Evolutionary conservation across 2,329 filamentous ascomycete species (phyloP).

Genomic region (Botrytis fabae): DNA sequence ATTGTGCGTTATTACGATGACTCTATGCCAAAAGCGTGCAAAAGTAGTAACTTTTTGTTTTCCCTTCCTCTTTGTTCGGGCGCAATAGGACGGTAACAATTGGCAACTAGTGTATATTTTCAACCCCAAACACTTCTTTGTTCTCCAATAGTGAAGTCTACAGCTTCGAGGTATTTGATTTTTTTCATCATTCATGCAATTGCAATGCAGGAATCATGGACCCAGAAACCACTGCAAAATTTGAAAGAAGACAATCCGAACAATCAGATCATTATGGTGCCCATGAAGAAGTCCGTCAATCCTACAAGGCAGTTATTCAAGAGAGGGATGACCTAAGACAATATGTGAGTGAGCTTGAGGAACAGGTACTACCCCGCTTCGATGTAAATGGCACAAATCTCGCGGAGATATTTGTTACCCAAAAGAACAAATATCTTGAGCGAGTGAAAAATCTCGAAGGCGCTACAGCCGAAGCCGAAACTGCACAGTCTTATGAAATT

Average conservation of each 20-base stretch:
- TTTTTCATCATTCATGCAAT: background rate
- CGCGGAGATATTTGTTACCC: background rate
- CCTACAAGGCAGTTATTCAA: background rate
- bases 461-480: background rate
- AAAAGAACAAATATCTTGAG: conserved; percentile 13
- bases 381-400: conserved; percentile 12
- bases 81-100: background rate
- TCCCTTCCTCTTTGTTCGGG: background rate
- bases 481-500: background rate
- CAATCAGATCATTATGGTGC: background rate
- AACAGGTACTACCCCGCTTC: background rate
- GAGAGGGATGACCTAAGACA: conserved; percentile 15
- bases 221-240: background rate
- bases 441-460: background rate
- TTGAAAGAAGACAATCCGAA: background rate
- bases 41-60: conserved; percentile 1
- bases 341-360: conserved; percentile 7
- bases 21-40: conserved; percentile 8
- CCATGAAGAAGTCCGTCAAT: background rate
- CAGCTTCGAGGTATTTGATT: background rate
- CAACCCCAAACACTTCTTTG: background rate
- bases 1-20: background rate
- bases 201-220: conserved; percentile 3
- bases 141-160: background rate
- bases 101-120: background rate